Base-by-base conservation (phyloP, 2,329 filamentous ascomycete genomes). In the Kalaharituber pfeilii region DNA sequence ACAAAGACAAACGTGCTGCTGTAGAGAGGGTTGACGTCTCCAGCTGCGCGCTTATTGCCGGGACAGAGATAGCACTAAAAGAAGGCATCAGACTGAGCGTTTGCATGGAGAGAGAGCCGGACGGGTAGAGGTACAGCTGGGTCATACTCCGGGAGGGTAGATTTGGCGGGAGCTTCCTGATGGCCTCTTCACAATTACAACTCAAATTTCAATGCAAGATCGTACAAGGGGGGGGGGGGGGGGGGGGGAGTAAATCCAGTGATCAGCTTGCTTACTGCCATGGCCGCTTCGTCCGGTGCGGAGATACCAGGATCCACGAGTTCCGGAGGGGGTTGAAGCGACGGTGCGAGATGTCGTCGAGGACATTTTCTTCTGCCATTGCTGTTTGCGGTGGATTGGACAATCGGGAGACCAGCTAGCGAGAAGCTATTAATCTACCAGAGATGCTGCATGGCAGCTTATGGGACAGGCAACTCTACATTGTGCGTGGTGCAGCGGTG, bases 281-380 rank as follows among this genome's bases (percentile, higher is more conserved):
- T 65, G 91, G 91, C 60, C 91, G 78, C 77, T 96, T 96, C 52
- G 88, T 96, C 53, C 91, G 76, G 69, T 98, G 91, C 57, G 91
- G 91, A 15, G 91, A 96, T 13, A 98, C 91, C 33, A 98, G 77
- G 57, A 98, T 77, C 83, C 88, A 94, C 58, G 83, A 86, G 58
- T 86, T 87, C 61, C 85, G 82, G 58, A 98, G 75, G 52, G 86
- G 85, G 67, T 98, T 98, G 69, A 84, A 96, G 67, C 91, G 82
- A 64, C 91, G 77, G 68, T 98, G 91, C 42, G 91, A 94, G 65
- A 98, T 96, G 68, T 98, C 89, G 73, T 96, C 81, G 51, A 98
- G 80, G 50, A 89, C 80, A 6, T 36, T 20, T 15, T 22, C 15
- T 18, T 47, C 42, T 20, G 42, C 42, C 42, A 47, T 47, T 47